A percentile compares a stretch with the other conserved stretches of the same genome.
These are phyloP conservation scores for Dictyophora rubrovolvata DNA, from an alignment of 768 basidiomycete genomes.

Conservation along the genomic window DNA sequence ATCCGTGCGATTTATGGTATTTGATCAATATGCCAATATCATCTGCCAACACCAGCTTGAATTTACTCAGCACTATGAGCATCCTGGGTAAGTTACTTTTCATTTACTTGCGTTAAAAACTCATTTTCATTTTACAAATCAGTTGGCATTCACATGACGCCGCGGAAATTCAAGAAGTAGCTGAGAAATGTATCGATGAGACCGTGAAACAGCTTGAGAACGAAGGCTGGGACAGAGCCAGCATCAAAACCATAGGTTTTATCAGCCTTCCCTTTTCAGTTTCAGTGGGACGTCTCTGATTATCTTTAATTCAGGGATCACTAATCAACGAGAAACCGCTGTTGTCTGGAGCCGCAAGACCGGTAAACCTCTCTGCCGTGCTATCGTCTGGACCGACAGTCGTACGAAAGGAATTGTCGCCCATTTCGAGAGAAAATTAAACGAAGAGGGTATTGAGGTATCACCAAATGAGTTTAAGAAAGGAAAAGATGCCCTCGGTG, in stretches of 20 bases:
- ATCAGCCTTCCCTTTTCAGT: conserved; percentile 16
- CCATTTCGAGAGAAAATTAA: conserved; percentile 65
- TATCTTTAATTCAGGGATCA: conserved; percentile 51
- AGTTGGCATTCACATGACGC: conserved; percentile 97
- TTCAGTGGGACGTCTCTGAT: conserved; percentile 12
- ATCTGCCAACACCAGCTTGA: conserved; percentile 84
- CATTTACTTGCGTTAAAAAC: background rate
- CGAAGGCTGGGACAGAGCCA: conserved; percentile 66
- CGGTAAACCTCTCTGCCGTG: conserved; percentile 78
- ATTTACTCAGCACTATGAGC: conserved; percentile 87
- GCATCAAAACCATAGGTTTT: conserved; percentile 85
- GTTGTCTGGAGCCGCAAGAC: conserved; percentile 88
- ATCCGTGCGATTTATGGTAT: conserved; percentile 86
- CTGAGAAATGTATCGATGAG: conserved; percentile 64
- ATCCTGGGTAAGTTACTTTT: conserved; percentile 55
- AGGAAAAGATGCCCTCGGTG: conserved; percentile 56
- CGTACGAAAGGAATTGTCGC: conserved; percentile 79
- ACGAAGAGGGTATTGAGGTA: conserved; percentile 66
- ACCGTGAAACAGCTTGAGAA: conserved; percentile 62
- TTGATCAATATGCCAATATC: conserved; percentile 80
- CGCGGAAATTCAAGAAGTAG: conserved; percentile 64
- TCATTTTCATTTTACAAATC: conserved; percentile 6
- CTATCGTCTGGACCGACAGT: conserved; percentile 96
- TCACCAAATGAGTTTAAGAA: conserved; percentile 54
- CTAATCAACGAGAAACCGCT: conserved; percentile 95